Evolutionary conservation across 371 early-diverging fungal species (phyloP).

Genomic region (Rhizopus arrhizus): DNA sequence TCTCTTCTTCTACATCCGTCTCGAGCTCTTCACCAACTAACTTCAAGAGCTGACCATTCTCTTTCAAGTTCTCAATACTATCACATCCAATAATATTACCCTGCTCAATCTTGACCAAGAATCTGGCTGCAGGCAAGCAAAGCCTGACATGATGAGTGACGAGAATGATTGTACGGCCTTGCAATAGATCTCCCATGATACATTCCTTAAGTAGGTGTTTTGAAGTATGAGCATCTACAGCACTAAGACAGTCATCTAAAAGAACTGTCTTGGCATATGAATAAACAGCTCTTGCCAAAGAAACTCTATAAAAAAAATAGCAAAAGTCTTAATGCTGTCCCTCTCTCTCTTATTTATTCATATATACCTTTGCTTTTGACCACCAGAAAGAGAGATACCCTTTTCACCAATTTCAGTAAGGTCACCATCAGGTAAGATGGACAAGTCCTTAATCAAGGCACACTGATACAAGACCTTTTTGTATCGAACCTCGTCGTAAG

Average conservation of each 20-base stretch:
- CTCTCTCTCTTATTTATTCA: no score
- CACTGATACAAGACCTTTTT: constrained; percentile 69
- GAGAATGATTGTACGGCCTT: constrained; percentile 77
- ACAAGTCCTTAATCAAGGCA: constrained; percentile 79
- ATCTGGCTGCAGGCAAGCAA: constrained; percentile 70
- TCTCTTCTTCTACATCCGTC: constrained; percentile 4
- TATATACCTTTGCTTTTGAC: constrained; percentile 73
- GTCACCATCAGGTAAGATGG: constrained; percentile 81
- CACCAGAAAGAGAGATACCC: constrained; percentile 88
- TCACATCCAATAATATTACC: constrained; percentile 59
- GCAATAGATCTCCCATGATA: constrained; percentile 67
- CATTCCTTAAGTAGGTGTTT: constrained; percentile 75
- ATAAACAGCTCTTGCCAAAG: constrained; percentile 81
- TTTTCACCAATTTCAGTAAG: constrained; percentile 89
- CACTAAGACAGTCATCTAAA: constrained; percentile 81
- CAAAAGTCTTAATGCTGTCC: no score
- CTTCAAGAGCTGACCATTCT: constrained; percentile 13
- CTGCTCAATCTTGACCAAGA: constrained; percentile 69
- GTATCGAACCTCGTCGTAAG: constrained; percentile 67
- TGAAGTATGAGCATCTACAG: constrained; percentile 87
- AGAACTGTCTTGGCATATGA: constrained; percentile 71
- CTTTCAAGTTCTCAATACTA: constrained; percentile 19
- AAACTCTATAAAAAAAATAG: constrained; percentile 44
- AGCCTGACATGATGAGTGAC: constrained; percentile 85
- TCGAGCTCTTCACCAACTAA: constrained; percentile 22